Base-by-base conservation (phyloP, 139 green algal species). In the Klebsormidium nitens region DNA sequence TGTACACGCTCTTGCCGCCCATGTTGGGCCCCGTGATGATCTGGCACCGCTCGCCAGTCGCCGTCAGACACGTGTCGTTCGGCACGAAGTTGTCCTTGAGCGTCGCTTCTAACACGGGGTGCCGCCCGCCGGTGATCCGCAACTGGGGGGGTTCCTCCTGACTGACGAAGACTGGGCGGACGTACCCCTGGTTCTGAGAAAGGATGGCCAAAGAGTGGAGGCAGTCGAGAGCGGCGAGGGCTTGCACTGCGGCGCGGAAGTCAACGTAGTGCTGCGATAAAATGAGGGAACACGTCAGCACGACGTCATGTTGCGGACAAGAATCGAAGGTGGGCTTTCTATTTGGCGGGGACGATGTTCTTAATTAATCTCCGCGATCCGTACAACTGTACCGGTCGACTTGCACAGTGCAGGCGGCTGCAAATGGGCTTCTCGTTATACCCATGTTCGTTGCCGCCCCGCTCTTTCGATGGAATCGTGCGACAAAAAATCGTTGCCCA, bases 171-270 rank as follows among this genome's bases (percentile, higher is more conserved):
- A 57, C 19, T 14, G 66, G 66, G 2, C 52, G 38, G 23, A 74
- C 66, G 26, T 74, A 74, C 8, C 66, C 66, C 66, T 74, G 26
- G 39, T 59, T 67, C 11, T 11, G 8, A n/a, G 89, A 77, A 0
- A 91, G 36, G 0, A 38, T 28, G 0, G 89, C 87, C n/a, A 96
- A 80, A 23, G 84, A 77, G 11, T 75, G 59, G 0, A 96, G 78
- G 35, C 81, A 89, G 72, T 96, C 91, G 35, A 96, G 74, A 26
- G 78, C 65, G 0, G 90, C 86, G 2, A 92, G 69, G 0, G 88
- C 86, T 0, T 74, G 64, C 17, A 87, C 84, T 0, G 90, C 83
- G 0, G 50, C 66, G 1, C 85, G 74, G 31, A 87, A 85, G 2
- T 59, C 52, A 0, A 44, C 19, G 65, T 90, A 91, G 47, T 82